phyloP scores from a whole-genome alignment of 2,329 filamentous ascomycete species.

The Neofusicoccum cordaticola region DNA sequence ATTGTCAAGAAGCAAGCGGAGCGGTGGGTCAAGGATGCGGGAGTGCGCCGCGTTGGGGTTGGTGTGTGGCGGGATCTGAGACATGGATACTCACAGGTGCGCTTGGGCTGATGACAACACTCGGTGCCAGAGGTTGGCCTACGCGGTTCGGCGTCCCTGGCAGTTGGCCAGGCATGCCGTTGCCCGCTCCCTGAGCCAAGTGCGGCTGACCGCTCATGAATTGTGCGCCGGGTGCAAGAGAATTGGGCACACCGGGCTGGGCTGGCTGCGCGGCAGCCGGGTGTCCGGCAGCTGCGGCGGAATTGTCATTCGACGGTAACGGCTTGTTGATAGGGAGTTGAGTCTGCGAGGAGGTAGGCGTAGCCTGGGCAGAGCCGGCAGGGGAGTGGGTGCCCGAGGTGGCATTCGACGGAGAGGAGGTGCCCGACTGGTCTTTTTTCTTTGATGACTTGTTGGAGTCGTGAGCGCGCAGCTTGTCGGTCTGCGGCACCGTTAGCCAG shows the following conservation, averaged over 20 bases:
- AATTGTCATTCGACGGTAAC: constrained; percentile 48
- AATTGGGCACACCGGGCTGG: constrained; percentile 28
- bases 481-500: constrained; percentile 40
- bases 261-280: constrained; percentile 29
- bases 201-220: constrained; percentile 32
- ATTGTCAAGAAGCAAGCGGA: constrained; percentile 5
- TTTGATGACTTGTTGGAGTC: constrained; percentile 70
- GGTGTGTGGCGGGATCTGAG: constrained; percentile 14
- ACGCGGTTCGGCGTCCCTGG: constrained; percentile 61
- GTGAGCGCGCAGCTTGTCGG: constrained; percentile 85
- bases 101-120: constrained; percentile 92
- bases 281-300: constrained; percentile 23
- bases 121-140: constrained; percentile 67
- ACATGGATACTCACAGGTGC: constrained; percentile 55
- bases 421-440: constrained; percentile 65
- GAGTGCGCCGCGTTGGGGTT: constrained; percentile 1
- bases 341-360: constrained; percentile 85
- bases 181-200: constrained; percentile 18
- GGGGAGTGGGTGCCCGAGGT: constrained; percentile 55
- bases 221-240: constrained; percentile 29
- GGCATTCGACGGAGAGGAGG: constrained; percentile 70
- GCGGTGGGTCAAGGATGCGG: not conserved
- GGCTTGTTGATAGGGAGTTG: constrained; percentile 78
- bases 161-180: constrained; percentile 34
- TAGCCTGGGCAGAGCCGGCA: constrained; percentile 61